A percentile compares a stretch with the other conserved stretches of the same genome.
Conservation (phyloP, 1,139 yeast species). For the Lodderomyces metapsilosis region DNA sequence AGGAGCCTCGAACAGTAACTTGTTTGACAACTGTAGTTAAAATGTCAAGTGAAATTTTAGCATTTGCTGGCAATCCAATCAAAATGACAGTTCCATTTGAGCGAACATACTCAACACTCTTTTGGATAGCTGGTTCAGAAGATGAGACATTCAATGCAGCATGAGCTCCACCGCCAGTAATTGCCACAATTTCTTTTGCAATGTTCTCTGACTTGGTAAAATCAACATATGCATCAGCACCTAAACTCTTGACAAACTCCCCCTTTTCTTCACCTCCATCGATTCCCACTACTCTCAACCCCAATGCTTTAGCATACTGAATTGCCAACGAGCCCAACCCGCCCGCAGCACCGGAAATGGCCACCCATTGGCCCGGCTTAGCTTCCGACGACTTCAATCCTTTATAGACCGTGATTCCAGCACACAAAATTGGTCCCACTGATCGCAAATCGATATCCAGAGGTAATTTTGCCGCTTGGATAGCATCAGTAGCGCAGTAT, state of each 20-base stretch:
- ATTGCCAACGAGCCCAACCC: slow-evolving; percentile 81
- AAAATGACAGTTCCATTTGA: slow-evolving; percentile 75
- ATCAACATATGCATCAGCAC: slow-evolving; percentile 73
- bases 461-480: slow-evolving; percentile 39
- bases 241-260: slow-evolving; percentile 51
- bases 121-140: slow-evolving; percentile 68
- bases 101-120: slow-evolving; percentile 69
- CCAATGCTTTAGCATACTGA: slow-evolving; percentile 83
- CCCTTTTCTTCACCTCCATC: slow-evolving; percentile 73
- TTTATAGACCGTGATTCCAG: slow-evolving; percentile 83
- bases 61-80: slow-evolving; percentile 79
- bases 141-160: slow-evolving; percentile 81
- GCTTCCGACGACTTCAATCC: slow-evolving; percentile 71
- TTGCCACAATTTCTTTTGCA: slow-evolving; percentile 25
- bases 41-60: slow-evolving; percentile 59
- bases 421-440: slow-evolving; percentile 54
- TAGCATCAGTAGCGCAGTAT: slow-evolving; percentile 65
- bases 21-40: slow-evolving; percentile 66
- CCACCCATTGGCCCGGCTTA: slow-evolving; percentile 75
- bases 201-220: slow-evolving; percentile 44
- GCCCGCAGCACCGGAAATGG: slow-evolving; percentile 82
- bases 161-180: slow-evolving; percentile 54
- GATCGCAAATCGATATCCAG: slow-evolving; percentile 32
- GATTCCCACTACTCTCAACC: slow-evolving; percentile 71
- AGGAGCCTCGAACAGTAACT: slow-evolving; percentile 66